Evolutionary conservation across 805 yeast species (phyloP).

Genomic region (Ogataea ramenticola): DNA sequence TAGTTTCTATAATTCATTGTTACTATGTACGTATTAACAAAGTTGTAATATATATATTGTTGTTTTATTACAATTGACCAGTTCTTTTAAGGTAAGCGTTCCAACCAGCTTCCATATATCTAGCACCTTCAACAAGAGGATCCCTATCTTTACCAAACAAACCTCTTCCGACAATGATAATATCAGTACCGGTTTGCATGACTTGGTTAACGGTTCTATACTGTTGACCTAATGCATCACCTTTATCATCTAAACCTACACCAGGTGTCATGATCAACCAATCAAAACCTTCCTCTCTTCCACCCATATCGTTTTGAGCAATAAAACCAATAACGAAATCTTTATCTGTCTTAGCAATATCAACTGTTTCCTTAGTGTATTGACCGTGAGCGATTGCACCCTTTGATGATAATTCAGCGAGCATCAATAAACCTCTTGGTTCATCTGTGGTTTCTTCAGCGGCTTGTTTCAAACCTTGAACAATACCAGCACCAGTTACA

Average conservation of each 20-base stretch:
- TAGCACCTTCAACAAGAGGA: slow-evolving; percentile 76
- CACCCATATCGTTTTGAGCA: slow-evolving; percentile 87
- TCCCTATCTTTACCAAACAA: slow-evolving; percentile 91
- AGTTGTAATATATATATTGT: too few relatives aligned
- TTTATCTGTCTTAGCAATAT: slow-evolving; percentile 74
- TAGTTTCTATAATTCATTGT: background rate
- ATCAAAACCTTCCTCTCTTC: slow-evolving; percentile 77
- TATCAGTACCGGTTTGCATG: slow-evolving; percentile 78
- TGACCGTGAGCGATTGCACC: slow-evolving; percentile 93
- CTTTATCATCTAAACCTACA: slow-evolving; percentile 94
- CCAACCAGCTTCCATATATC: slow-evolving; percentile 96
- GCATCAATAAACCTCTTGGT: slow-evolving; percentile 87
- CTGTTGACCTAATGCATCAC: slow-evolving; percentile 94
- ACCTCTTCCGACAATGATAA: slow-evolving; percentile 98
- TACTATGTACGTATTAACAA: slow-evolving; percentile 1
- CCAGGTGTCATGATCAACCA: slow-evolving; percentile 99
- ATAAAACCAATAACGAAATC: slow-evolving; percentile 95
- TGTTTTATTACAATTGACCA: slow-evolving; percentile 10
- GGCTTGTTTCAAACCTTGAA: slow-evolving; percentile 79
- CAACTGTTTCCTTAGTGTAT: slow-evolving; percentile 81
- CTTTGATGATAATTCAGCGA: slow-evolving; percentile 91
- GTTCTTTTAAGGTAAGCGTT: slow-evolving; percentile 58
- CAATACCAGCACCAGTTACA: slow-evolving; percentile 92
- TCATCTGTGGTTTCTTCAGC: slow-evolving; percentile 62
- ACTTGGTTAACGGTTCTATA: slow-evolving; percentile 89